Base-by-base conservation (phyloP, 805 yeast species). In the Komagataella populi region DNA sequence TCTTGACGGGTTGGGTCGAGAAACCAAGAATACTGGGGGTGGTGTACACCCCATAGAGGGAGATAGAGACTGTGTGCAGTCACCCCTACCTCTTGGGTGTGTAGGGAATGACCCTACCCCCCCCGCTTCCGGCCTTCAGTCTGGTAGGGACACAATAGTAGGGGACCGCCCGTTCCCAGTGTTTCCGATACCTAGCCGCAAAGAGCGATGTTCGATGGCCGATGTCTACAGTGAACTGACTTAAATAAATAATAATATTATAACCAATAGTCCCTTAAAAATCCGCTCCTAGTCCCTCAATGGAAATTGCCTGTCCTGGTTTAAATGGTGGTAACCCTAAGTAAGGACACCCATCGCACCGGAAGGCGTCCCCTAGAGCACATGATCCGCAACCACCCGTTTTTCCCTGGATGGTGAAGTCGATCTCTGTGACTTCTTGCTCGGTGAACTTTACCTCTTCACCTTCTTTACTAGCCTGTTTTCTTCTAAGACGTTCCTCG, bases 261-360 rank as follows among this genome's bases (percentile, higher is more conserved):
- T 30, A 30, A 30, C 39, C 39, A 10, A 30, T 30, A 30, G 39
- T 30, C 39, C 39, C 4, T 62, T 58, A 86, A 59, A 86, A 73
- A 64, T 87, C 95, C 65, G 85, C 95, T 45, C 84, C 85, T 58
- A 85, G 79, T 51, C 80, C 77, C 60, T 78, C 88, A 55, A 91
- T 69, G 36, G 84, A 81, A 51, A 93, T 81, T 8, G 82, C 82
- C 69, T 93, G 95, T 50, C 99, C 99, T 1, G 98, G 99, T 68
- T 89, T 89, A 76, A 93, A 93, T 3, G 99, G 97, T 14, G 99
- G 99, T 48, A 93, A 72, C 0, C 99, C 99, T 57, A 93, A 71
- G 68, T 83, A 93, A 45, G 99, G 99, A 69, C 99, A 93, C 2
- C 98, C 97, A 58, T 90, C 96, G 66, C 99, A 93, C 62, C 99